Evolutionary conservation across 345 rosid species (phyloP), one percentile per base, ranked within the genome.

Genomic region (Gossypium ekmanianum): DNA sequence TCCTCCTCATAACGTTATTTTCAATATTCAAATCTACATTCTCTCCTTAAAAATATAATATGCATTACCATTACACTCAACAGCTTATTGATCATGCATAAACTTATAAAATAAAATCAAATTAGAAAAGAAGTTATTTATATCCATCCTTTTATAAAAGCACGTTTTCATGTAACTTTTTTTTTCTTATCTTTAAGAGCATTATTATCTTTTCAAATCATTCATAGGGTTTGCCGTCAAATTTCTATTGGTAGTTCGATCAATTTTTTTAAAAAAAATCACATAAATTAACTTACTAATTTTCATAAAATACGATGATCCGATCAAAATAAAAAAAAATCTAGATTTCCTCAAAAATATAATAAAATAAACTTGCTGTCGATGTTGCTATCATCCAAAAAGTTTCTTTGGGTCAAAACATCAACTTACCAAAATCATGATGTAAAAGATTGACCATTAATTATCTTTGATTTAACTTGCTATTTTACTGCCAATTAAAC

Each of bases 381-480:
- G 3, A 26, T 24, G 44, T 68, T 26, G 44, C 16, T 26, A 16
- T 68, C 44, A 48, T 48, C 72, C 58, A 16, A 68, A 56, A 68
- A 68, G 58, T 26, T 1, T 68, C 18, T 16, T 66, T 44, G 22
- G 41, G 73, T 68, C 59, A 68, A 68, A 68, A 50, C 26, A 68
- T 26, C 13, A 68, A 68, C 9, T 68, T 68, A 50, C 27, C 44
- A 16, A 68, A 14, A 68, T 50, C 73, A 68, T 68, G 22, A 68
- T 68, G 44, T 55, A 68, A 50, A 27, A 50, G 10, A 8, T 68
- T 68, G 73, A 68, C 73, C 58, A 16, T 51, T 50, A 26, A 16
- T 68, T 68, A 9, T 48, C 57, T 48, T 67, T 48, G 13, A 20
- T 67, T 67, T 55, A 56, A n/a, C 61, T 48, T 68, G 7, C 14